Evolutionary conservation across 768 basidiomycete species (phyloP).

Genomic region (Porpolomopsis calyptriformis): DNA sequence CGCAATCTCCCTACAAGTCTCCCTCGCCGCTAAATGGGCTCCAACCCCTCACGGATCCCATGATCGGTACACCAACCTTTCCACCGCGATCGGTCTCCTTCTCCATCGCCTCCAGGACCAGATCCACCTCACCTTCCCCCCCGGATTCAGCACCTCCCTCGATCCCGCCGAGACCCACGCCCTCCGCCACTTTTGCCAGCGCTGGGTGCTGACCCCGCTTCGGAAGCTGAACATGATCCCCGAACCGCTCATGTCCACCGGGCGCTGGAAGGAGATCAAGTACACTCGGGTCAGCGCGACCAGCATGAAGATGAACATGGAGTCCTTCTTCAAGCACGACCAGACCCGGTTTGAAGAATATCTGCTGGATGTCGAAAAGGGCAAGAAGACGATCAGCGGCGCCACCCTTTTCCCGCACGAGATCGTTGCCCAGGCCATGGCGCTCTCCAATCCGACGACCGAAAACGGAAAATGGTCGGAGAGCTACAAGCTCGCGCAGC

Average conservation of each 20-base stretch:
- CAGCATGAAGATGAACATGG: conserved; percentile 51
- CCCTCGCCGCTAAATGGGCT: conserved; percentile 62
- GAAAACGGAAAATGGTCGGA: conserved; percentile 11
- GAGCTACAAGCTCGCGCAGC: conserved; percentile 17
- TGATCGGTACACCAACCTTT: conserved; percentile 53
- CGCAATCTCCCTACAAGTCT: conserved; percentile 31
- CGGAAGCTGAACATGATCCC: conserved; percentile 36
- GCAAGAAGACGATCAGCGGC: conserved; percentile 48
- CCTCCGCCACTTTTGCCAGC: conserved; percentile 48
- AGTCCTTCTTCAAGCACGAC: conserved; percentile 48
- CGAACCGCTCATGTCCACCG: conserved; percentile 53
- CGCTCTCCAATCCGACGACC: background rate
- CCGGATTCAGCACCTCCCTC: conserved; percentile 22
- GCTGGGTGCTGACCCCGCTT: conserved; percentile 49
- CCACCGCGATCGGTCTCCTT: conserved; percentile 49
- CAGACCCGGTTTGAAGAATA: conserved; percentile 47
- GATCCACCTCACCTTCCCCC: conserved; percentile 19
- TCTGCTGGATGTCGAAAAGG: conserved; percentile 44
- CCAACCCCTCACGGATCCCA: conserved; percentile 49
- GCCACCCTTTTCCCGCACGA: conserved; percentile 60
- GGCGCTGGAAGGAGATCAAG: conserved; percentile 45
- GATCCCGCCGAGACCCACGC: conserved; percentile 21
- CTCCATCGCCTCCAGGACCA: conserved; percentile 31
- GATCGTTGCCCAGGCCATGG: conserved; percentile 34
- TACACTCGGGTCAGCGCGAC: conserved; percentile 51